Percentiles rank a stretch among this genome's conserved stretches.
These are phyloP conservation scores for Coniochaeta ligniaria DNA, from an alignment of 2,329 filamentous ascomycete species.

Conservation along the genomic window DNA sequence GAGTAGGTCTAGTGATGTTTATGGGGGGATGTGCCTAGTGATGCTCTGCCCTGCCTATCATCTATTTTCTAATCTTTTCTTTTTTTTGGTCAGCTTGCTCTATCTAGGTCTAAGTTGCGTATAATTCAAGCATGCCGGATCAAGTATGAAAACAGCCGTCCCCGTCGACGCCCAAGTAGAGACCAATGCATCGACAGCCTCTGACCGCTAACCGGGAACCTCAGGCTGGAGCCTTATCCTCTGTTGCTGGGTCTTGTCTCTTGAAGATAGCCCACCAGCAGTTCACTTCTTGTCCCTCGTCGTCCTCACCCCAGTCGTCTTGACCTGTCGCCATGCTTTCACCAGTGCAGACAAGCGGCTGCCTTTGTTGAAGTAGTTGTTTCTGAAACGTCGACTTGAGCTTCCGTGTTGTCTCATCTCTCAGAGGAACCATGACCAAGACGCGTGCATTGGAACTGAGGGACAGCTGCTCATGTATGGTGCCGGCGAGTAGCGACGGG, in stretches of 20 bases:
- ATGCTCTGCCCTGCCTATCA: too few species aligned
- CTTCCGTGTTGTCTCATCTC: conserved; percentile 57
- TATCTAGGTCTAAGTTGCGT: too few species aligned
- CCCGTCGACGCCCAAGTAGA: too few species aligned
- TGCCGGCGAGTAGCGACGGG: conserved; percentile 63
- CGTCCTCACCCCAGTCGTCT: conserved; percentile 64
- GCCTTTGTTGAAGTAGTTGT: conserved; percentile 47
- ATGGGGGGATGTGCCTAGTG: too few species aligned
- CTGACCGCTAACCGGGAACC: neutral
- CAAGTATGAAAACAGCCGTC: neutral
- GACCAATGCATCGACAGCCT: neutral
- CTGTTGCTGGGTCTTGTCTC: neutral
- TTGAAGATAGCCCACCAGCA: conserved; percentile 65
- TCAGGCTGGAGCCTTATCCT: neutral
- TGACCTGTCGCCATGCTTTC: conserved; percentile 58
- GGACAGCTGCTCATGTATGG: conserved; percentile 62
- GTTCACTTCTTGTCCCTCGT: conserved; percentile 39
- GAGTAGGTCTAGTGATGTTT: too few species aligned
- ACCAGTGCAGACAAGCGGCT: conserved; percentile 41
- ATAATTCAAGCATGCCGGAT: neutral
- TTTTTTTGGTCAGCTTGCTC: too few species aligned
- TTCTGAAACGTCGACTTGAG: conserved; percentile 58
- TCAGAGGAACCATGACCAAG: conserved; percentile 73
- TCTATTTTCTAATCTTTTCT: too few species aligned
- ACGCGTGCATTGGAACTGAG: conserved; percentile 51